Evolutionary conservation across 306 rosid species (phyloP).

Genomic region (Quercus engelmannii): DNA sequence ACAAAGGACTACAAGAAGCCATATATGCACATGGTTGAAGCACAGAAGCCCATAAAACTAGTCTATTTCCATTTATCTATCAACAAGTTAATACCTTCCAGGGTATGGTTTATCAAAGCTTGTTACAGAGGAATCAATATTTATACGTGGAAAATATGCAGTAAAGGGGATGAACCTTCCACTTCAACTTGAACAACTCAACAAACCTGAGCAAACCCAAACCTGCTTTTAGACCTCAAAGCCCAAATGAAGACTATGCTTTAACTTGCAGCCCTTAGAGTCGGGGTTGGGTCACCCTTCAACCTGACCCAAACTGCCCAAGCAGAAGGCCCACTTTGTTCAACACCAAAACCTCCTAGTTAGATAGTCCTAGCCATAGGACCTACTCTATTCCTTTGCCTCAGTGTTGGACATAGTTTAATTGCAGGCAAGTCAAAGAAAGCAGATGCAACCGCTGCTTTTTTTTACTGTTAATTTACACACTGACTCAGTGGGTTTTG

Average conservation of each 20-base stretch:
- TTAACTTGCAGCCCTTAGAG: background rate
- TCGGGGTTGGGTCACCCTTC: background rate
- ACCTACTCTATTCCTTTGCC: background rate
- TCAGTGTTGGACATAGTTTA: background rate
- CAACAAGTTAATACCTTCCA: too few species aligned
- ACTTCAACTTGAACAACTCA: background rate
- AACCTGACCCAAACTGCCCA: background rate
- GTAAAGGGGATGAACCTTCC: background rate
- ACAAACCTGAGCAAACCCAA: background rate
- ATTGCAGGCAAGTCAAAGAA: background rate
- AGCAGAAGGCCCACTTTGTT: background rate
- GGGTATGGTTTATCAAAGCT: too few species aligned
- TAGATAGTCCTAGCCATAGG: background rate
- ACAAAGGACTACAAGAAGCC: too few species aligned
- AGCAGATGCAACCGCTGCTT: background rate
- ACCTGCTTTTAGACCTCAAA: background rate
- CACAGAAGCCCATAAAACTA: too few species aligned
- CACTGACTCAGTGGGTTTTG: too few species aligned
- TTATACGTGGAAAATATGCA: too few species aligned
- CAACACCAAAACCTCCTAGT: background rate
- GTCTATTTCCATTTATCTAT: too few species aligned
- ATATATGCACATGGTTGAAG: too few species aligned
- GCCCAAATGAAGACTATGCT: background rate
- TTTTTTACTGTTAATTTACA: too few species aligned
- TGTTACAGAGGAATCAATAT: too few species aligned